Percentiles rank a stretch among this genome's conserved stretches.
These are phyloP conservation scores for Dactylorhiza incarnata DNA, from an alignment of 106 monocot genomes.

Conservation along the genomic window DNA sequence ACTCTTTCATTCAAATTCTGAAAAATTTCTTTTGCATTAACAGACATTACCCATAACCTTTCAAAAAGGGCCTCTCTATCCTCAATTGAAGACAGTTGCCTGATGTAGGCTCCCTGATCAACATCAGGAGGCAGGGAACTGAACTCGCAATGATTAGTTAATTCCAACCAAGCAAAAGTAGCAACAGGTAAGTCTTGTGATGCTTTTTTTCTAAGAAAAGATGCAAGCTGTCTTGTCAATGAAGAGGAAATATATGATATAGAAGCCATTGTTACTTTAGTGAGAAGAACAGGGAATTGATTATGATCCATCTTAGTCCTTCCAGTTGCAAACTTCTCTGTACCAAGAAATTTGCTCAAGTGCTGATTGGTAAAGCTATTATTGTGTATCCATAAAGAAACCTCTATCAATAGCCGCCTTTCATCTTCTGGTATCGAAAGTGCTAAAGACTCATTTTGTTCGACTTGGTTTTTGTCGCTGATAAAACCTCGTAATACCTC, in stretches of 20 bases:
- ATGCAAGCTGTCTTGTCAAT: constrained; percentile 50
- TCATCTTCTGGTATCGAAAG: constrained; percentile 36
- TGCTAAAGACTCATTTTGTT: constrained; percentile 15
- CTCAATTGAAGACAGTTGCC: constrained; percentile 24
- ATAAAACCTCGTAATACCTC: constrained; percentile 1
- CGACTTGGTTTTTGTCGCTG: constrained; percentile 4
- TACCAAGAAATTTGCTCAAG: constrained; percentile 24
- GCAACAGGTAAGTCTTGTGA: constrained; percentile 26
- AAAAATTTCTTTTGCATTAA: constrained; percentile 36
- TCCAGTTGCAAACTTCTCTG: constrained; percentile 18
- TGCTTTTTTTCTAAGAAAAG: constrained; percentile 39
- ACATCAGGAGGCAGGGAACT: constrained; percentile 13
- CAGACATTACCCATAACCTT: constrained; percentile 49
- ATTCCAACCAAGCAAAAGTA: constrained; percentile 38
- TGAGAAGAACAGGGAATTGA: constrained; percentile 12
- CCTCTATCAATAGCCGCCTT: constrained; percentile 51
- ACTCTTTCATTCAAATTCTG: constrained; percentile 38
- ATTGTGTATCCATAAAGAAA: constrained; percentile 59
- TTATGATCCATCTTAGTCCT: constrained; percentile 8
- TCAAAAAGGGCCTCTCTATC: constrained; percentile 22
- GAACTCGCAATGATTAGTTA: constrained; percentile 17
- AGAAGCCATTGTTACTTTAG: constrained; percentile 32
- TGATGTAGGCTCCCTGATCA: constrained; percentile 16
- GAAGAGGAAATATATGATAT: constrained; percentile 43
- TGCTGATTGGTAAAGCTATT: constrained; percentile 31